Percentiles rank a stretch among this genome's conserved stretches.
Conservation (phyloP, 768 basidiomycete genomes). For the Pisolithus albus region DNA sequence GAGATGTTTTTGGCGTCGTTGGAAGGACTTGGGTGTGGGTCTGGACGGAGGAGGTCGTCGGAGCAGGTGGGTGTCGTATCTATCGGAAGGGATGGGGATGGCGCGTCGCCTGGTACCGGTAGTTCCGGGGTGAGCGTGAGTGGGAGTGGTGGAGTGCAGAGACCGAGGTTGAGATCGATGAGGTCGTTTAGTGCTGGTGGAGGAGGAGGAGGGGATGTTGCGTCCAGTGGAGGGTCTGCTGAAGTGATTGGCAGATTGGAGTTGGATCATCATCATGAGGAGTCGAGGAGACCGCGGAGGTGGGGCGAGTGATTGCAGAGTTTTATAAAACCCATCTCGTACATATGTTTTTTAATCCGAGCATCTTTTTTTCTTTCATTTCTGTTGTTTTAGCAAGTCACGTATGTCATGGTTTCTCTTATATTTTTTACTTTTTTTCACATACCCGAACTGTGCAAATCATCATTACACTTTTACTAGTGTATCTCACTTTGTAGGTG, state of each 20-base stretch:
- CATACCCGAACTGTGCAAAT: too few species aligned
- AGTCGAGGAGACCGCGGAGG: conserved; percentile 10
- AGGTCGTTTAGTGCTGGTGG: conserved; percentile 23
- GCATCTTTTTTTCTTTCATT: too few species aligned
- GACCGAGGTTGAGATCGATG: conserved; percentile 26
- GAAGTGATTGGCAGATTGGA: conserved; percentile 36
- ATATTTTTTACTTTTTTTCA: too few species aligned
- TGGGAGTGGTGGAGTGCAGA: conserved; percentile 2
- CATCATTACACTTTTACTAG: too few species aligned
- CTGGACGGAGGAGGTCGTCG: conserved; percentile 19
- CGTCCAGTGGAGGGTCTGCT: conserved; percentile 22
- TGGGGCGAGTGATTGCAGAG: background rate
- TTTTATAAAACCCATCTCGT: too few species aligned
- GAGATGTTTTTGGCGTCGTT: conserved; percentile 60
- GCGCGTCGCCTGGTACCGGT: conserved; percentile 1
- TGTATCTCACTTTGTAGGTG: too few species aligned
- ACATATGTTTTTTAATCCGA: too few species aligned
- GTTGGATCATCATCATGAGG: conserved; percentile 18
- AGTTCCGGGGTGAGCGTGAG: conserved; percentile 5
- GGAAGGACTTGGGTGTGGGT: conserved; percentile 45
- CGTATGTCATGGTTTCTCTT: too few species aligned
- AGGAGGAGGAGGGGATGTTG: conserved; percentile 5
- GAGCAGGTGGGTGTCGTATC: conserved; percentile 3
- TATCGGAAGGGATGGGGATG: conserved; percentile 10
- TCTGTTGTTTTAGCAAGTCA: too few species aligned